These are phyloP conservation scores for Terfezia claveryi DNA, from an alignment of 495 filamentous ascomycete genomes.

Conservation along the genomic window DNA sequence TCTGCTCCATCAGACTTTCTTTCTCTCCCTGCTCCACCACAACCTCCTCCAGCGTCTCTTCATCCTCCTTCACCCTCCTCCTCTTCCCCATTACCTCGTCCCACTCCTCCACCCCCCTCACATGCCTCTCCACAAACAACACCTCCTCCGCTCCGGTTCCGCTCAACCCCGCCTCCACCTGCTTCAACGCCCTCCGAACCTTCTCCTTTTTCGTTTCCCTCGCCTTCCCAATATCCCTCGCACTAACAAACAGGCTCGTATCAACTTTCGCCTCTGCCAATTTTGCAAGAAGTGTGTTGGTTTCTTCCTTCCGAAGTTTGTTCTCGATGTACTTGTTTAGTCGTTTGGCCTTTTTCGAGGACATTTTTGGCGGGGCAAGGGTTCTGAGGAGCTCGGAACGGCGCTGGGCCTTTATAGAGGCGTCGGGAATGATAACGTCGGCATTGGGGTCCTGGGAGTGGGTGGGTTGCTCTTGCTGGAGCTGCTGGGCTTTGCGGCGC, in stretches of 20 bases:
- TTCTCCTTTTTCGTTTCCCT: constrained; percentile 43
- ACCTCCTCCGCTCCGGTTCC: constrained; percentile 26
- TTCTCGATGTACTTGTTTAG: constrained; percentile 82
- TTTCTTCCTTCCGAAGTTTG: constrained; percentile 89
- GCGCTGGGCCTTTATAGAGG: constrained; percentile 37
- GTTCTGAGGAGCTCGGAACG: constrained; percentile 20
- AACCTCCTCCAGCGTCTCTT: constrained; percentile 18
- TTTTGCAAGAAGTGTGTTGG: constrained; percentile 59
- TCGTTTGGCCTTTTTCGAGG: constrained; percentile 77
- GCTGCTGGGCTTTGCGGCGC: constrained; percentile 2
- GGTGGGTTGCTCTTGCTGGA: neutral
- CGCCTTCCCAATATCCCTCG: constrained; percentile 45
- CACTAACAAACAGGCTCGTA: constrained; percentile 55
- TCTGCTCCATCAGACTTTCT: constrained; percentile 25
- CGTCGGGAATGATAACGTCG: constrained; percentile 19
- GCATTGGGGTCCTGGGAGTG: constrained; percentile 5
- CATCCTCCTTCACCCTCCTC: constrained; percentile 20
- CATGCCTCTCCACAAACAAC: constrained; percentile 23
- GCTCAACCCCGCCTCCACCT: constrained; percentile 35
- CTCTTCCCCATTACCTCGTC: constrained; percentile 4
- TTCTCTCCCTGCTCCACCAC: constrained; percentile 22
- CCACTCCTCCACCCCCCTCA: constrained; percentile 6
- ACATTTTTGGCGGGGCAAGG: constrained; percentile 40
- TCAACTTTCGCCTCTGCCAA: constrained; percentile 58
- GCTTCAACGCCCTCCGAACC: constrained; percentile 35